phyloP scores from a whole-genome alignment of 345 rosid genomes.

The Boechera divaricarpa region DNA sequence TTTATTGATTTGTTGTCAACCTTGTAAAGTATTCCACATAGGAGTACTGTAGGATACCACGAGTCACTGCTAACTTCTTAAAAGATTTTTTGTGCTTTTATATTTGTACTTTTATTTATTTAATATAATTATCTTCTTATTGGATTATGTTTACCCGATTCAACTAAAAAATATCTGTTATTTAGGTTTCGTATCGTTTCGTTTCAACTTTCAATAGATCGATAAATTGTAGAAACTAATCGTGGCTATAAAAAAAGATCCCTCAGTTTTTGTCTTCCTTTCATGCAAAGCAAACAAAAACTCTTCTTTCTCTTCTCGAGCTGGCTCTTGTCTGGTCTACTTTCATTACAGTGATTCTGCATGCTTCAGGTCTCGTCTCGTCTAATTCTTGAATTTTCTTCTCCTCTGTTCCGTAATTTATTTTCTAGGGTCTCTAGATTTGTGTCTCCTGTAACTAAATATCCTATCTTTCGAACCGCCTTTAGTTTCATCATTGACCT shows the following conservation, averaged over 20 bases:
- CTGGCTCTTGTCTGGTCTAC: conserved; percentile 29
- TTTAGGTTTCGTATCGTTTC: conserved; percentile 28
- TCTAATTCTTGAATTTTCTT: conserved; percentile 1
- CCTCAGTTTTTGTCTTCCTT: not conserved
- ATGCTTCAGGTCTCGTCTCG: conserved; percentile 26
- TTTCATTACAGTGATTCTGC: conserved; percentile 37
- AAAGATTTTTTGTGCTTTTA: not conserved
- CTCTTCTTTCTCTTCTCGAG: conserved; percentile 17
- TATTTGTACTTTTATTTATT: not conserved
- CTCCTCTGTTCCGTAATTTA: not conserved
- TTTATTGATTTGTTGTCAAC: not conserved
- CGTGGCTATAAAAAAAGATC: conserved; percentile 15
- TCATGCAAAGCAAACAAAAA: conserved; percentile 35
- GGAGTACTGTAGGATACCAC: not conserved
- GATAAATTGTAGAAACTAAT: conserved; percentile 13
- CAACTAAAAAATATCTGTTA: conserved; percentile 18
- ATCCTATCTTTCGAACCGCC: conserved; percentile 4
- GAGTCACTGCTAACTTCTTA: not conserved
- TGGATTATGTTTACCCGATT: not conserved
- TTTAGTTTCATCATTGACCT: conserved; percentile 18
- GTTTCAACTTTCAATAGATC: not conserved
- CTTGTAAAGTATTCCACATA: not conserved
- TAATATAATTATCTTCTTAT: not conserved
- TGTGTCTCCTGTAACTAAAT: conserved; percentile 14
- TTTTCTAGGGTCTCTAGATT: not conserved